Evolutionary conservation across 2,329 filamentous ascomycete species (phyloP).

Genomic region (Arthroderma sp.): DNA sequence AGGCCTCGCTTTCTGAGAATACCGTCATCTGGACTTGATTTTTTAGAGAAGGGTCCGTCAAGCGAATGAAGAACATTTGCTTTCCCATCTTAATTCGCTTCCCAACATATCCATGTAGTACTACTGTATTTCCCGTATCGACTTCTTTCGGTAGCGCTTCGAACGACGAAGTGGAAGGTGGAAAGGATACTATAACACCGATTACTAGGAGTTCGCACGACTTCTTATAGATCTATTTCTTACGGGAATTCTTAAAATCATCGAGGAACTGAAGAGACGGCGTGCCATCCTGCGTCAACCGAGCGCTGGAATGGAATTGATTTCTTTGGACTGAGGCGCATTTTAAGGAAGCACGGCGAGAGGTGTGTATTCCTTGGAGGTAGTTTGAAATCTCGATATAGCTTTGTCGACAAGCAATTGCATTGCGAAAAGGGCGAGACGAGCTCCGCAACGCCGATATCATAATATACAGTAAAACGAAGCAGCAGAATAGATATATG

Average conservation of each 20-base stretch:
- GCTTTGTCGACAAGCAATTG: slow-evolving; percentile 19
- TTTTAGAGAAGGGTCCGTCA: slow-evolving; percentile 33
- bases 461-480: not conserved
- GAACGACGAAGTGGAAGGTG: slow-evolving; percentile 30
- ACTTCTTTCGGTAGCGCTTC: slow-evolving; percentile 20
- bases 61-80: slow-evolving; percentile 56
- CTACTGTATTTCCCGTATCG: slow-evolving; percentile 30
- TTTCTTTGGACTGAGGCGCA: slow-evolving; percentile 2
- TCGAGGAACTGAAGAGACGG: slow-evolving; percentile 21
- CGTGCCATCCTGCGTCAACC: slow-evolving; percentile 12
- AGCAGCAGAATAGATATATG: no score
- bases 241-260: slow-evolving; percentile 35
- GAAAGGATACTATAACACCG: slow-evolving; percentile 31
- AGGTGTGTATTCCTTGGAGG: slow-evolving; percentile 14
- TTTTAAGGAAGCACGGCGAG: not conserved
- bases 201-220: no score
- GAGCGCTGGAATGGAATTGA: slow-evolving; percentile 3
- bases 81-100: slow-evolving; percentile 54
- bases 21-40: slow-evolving; percentile 40
- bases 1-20: slow-evolving; percentile 22
- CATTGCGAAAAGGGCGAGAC: slow-evolving; percentile 1
- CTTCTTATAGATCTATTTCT: slow-evolving; percentile 12
- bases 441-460: not conserved
- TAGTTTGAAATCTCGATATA: slow-evolving; percentile 28
- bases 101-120: slow-evolving; percentile 59